Evolutionary conservation across 1,284 basidiomycete genomes (phyloP), one percentile per base, ranked within the genome.

Genomic region (Exobasidium cylindrosporum): DNA sequence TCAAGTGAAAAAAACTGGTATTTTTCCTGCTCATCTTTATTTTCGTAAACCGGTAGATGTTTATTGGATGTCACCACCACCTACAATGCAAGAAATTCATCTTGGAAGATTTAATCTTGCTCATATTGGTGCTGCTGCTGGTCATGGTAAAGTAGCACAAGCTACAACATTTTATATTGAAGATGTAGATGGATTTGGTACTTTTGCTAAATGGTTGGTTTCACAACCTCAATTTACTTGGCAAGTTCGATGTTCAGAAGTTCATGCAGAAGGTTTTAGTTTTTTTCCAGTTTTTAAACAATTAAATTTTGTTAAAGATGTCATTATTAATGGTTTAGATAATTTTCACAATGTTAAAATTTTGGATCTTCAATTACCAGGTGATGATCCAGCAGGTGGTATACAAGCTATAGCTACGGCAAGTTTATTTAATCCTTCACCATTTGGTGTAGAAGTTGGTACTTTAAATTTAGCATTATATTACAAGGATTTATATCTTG

Each of bases 221-320:
- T 89, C 87, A 0, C 83, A 86, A 61, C 81, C 82, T 46, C 86
- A 84, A 64, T 90, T 90, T 72, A 89, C 87, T 2, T 91, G 89
- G 89, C 83, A 83, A 63, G 79, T 91, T 56, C 73, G 81, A 26
- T 87, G 84, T 66, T 78, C 84, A 40, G 83, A 84, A 69, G 82
- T 90, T 54, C 82, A 83, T 26, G 88, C 87, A 4, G 86, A 88
- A 66, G 89, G 89, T 2, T 81, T 86, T 68, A 87, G 56, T 24
- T 70, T 72, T 62, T 30, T 72, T 44, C 70, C 73, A 7, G 76
- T 75, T 13, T 79, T 65, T 63, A 72, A 73, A 60, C 73, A 73
- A 44, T 57, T 76, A 14, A 66, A 60, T 57, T 63, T 69, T 40
- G 57, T 50, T 45, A 74, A 73, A 69, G 67, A 79, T 58, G 63